phyloP scores from a whole-genome alignment of 2,329 filamentous ascomycete genomes.

The Sarocladium strictum region DNA sequence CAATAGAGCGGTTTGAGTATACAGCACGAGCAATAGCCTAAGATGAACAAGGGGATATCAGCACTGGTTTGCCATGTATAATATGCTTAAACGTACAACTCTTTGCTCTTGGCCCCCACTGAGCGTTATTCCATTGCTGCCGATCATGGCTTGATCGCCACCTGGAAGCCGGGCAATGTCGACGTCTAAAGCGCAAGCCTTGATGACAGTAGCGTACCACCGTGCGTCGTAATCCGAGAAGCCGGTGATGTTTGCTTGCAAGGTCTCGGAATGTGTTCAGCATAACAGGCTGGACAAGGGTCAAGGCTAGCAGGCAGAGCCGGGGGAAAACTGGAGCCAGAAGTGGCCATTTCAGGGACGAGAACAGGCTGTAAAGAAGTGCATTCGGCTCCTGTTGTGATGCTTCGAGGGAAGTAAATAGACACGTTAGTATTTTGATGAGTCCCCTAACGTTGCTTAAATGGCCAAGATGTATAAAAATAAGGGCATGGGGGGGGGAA shows the following conservation, averaged over 20 bases:
- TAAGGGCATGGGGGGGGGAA: neutral
- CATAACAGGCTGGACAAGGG: neutral
- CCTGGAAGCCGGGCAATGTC: conserved; percentile 21
- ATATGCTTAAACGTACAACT: conserved; percentile 18
- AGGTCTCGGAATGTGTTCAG: neutral
- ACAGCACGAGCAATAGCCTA: conserved; percentile 28
- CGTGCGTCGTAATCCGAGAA: conserved; percentile 15
- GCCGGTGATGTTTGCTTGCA: neutral
- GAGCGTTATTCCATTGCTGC: conserved; percentile 25
- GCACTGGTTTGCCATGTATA: neutral
- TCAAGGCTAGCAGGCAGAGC: neutral
- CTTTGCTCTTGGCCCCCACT: conserved; percentile 30
- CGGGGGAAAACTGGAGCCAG: neutral
- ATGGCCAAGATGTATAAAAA: neutral
- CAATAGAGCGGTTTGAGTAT: conserved; percentile 24
- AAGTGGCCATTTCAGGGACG: neutral
- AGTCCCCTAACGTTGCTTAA: neutral
- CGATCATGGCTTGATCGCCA: conserved; percentile 22
- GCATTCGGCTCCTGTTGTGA: neutral
- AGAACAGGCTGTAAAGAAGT: neutral
- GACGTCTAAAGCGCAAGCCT: conserved; percentile 26
- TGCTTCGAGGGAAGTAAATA: neutral
- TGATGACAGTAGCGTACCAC: conserved; percentile 26
- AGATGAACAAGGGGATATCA: neutral
- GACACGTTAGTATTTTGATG: neutral